A percentile compares a stretch with the other conserved stretches of the same genome.
phyloP scores from a whole-genome alignment of 352 stramenopile species.

The Thalassiosira allenii region DNA sequence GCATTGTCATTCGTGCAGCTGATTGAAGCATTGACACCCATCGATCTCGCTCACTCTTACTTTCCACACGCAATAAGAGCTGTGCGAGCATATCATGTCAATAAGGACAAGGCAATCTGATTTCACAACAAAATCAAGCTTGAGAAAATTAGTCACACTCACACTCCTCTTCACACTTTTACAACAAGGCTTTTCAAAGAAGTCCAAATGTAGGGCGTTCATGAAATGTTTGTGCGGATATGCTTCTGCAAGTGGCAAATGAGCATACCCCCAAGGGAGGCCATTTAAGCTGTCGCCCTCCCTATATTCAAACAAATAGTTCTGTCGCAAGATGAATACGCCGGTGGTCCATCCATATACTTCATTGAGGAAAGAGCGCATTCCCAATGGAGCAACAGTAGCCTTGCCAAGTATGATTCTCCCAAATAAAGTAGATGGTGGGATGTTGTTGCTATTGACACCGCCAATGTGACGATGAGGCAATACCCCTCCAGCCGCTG shows the following conservation, averaged over 20 bases:
- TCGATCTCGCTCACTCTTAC: conserved; percentile 64
- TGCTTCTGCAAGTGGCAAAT: conserved; percentile 67
- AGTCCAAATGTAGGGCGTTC: conserved; percentile 77
- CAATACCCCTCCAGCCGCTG: conserved; percentile 14
- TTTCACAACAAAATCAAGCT: no score
- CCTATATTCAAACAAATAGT: conserved; percentile 84
- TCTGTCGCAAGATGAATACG: conserved; percentile 74
- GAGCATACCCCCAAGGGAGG: conserved; percentile 72
- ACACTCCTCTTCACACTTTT: conserved; percentile 63
- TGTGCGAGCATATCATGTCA: no score
- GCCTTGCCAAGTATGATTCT: conserved; percentile 72
- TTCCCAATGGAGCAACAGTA: conserved; percentile 67
- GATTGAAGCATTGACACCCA: conserved; percentile 75
- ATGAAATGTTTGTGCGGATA: conserved; percentile 68
- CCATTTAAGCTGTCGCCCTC: conserved; percentile 51
- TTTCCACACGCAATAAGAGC: conserved; percentile 76
- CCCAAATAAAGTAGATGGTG: no score
- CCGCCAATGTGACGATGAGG: no score
- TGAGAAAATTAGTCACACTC: no score
- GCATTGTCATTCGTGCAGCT: conserved; percentile 67
- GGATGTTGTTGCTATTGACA: no score
- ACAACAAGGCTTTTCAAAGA: conserved; percentile 67
- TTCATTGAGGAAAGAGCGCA: conserved; percentile 62
- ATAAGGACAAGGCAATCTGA: no score
- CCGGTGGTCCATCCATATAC: conserved; percentile 71